These are phyloP conservation scores for Kitagawia praeruptora DNA, from an alignment of 129 eudicot species.

Conservation along the genomic window DNA sequence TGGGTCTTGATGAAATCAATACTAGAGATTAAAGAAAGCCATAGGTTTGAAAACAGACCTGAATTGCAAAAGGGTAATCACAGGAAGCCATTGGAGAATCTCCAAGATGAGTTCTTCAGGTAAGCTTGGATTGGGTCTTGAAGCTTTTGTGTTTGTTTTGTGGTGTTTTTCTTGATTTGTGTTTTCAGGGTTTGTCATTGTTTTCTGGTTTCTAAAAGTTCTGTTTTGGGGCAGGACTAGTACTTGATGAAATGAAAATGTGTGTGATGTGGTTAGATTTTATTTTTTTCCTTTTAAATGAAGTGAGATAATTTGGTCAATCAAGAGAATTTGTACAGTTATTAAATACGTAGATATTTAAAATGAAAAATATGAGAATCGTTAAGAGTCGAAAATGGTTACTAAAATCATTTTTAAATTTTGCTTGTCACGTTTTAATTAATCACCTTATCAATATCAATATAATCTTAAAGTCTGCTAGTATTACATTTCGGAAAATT, in stretches of 20 bases:
- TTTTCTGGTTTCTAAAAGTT: not conserved
- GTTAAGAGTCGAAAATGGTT: too few species aligned
- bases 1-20: slow-evolving; percentile 35
- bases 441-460: too few species aligned
- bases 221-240: not conserved
- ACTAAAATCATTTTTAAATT: too few species aligned
- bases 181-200: not conserved
- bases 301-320: too few species aligned
- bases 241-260: not conserved
- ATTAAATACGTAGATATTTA: too few species aligned
- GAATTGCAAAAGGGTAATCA: slow-evolving; percentile 37
- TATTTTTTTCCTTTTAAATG: too few species aligned
- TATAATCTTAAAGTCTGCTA: too few species aligned
- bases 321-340: too few species aligned
- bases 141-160: slow-evolving; percentile 9
- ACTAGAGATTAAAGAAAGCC: slow-evolving; percentile 44
- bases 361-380: too few species aligned
- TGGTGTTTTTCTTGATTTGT: slow-evolving; percentile 13
- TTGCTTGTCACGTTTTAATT: too few species aligned
- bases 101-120: slow-evolving; percentile 39
- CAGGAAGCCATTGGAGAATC: slow-evolving; percentile 49
- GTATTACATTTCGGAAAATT: too few species aligned
- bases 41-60: slow-evolving; percentile 54
- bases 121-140: slow-evolving; percentile 12
- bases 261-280: too few species aligned